These are phyloP conservation scores for Colletotrichum lentis DNA, from an alignment of 2,329 filamentous ascomycete genomes.

Conservation along the genomic window DNA sequence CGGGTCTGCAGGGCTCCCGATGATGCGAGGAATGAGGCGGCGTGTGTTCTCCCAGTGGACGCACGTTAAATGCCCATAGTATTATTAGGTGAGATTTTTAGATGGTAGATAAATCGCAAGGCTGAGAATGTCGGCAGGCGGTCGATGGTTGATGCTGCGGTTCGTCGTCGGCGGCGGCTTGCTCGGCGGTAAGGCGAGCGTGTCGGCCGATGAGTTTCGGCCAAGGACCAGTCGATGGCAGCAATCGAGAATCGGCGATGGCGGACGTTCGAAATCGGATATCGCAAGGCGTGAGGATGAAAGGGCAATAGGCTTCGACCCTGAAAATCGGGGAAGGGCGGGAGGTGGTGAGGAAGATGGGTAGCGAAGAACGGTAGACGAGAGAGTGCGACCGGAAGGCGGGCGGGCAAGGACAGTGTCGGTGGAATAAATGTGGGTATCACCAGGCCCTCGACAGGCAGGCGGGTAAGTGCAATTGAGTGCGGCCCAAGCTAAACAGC, in stretches of 20 bases:
- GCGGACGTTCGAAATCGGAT: not conserved
- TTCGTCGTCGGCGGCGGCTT: conserved; percentile 14
- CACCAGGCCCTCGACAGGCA: conserved; percentile 32
- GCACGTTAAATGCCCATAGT: conserved; percentile 37
- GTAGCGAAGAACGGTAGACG: conserved; percentile 34
- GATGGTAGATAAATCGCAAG: not conserved
- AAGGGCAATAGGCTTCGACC: conserved; percentile 24
- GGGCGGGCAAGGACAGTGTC: conserved; percentile 37
- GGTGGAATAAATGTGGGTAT: conserved; percentile 38
- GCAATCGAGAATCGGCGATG: conserved; percentile 4
- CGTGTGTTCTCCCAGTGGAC: conserved; percentile 4
- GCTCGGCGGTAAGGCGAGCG: conserved; percentile 24
- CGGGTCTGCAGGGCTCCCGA: conserved; percentile 10
- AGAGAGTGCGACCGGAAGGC: conserved; percentile 35
- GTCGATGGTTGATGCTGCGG: conserved; percentile 7
- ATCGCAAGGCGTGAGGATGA: conserved; percentile 25
- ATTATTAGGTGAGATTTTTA: not conserved
- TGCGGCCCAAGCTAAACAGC: conserved; percentile 24
- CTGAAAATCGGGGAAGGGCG: conserved; percentile 27
- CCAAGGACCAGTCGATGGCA: conserved; percentile 2
- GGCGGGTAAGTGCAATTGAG: conserved; percentile 33
- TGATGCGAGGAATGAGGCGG: conserved; percentile 1
- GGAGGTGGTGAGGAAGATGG: conserved; percentile 37
- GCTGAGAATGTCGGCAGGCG: not conserved
- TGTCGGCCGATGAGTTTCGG: conserved; percentile 7